Conservation (phyloP, 352 stramenopile species). For the Globisporangium yorkense region DNA sequence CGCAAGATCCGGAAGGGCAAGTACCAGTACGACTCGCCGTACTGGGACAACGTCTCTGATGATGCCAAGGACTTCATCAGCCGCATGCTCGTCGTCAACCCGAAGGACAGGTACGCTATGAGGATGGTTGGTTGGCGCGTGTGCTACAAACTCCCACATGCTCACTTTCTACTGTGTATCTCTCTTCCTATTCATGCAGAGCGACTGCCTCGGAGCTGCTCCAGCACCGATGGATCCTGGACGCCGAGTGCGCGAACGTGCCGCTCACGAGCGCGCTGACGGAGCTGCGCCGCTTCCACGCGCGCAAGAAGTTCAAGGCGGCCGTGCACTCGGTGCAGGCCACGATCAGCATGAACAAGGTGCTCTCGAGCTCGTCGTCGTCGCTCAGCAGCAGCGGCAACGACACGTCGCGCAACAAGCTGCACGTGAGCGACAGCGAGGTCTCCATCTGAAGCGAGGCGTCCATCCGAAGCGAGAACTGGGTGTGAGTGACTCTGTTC, state of each 20-base stretch:
- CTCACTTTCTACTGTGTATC: background rate
- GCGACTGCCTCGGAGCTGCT: conserved; percentile 53
- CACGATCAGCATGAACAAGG: conserved; percentile 81
- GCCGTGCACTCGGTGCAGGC: conserved; percentile 74
- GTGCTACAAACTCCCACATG: background rate
- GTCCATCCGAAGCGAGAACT: conserved; percentile 16
- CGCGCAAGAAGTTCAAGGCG: conserved; percentile 79
- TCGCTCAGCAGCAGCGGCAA: conserved; percentile 14
- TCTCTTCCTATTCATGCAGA: conserved; percentile 10
- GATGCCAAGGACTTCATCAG: conserved; percentile 92
- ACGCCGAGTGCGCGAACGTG: conserved; percentile 58
- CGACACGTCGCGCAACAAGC: conserved; percentile 10
- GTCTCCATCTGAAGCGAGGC: conserved; percentile 33
- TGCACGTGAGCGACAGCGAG: conserved; percentile 24
- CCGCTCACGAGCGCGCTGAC: conserved; percentile 69
- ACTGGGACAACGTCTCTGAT: conserved; percentile 92
- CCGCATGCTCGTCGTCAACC: conserved; percentile 80
- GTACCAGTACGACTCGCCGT: conserved; percentile 94
- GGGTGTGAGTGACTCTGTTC: conserved; percentile 4
- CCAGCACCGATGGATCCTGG: conserved; percentile 71
- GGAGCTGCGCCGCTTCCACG: conserved; percentile 76
- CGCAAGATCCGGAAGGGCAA: conserved; percentile 86
- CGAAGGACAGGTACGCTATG: conserved; percentile 47
- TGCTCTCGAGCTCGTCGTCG: conserved; percentile 28
- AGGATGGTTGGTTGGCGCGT: background rate